Evolutionary conservation across 495 filamentous ascomycete species (phyloP).

Genomic region (Sporormia fimetaria): DNA sequence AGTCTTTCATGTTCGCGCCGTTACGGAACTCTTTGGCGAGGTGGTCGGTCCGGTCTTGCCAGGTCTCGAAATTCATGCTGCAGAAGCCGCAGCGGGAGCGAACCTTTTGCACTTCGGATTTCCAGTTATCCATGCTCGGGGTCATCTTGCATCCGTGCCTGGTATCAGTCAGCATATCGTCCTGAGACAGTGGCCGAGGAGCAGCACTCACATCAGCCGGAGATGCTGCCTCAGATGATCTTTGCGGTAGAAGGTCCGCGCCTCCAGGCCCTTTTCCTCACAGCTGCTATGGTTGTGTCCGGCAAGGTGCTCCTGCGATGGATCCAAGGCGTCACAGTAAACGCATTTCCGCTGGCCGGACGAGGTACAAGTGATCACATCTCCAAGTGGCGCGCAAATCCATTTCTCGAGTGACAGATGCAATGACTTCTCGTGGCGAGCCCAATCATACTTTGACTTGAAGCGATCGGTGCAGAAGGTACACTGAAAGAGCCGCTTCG

Average conservation of each 20-base stretch:
- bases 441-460: slow-evolving; percentile 76
- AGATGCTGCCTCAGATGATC: slow-evolving; percentile 77
- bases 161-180: not conserved
- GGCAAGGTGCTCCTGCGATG: slow-evolving; percentile 51
- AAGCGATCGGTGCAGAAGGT: slow-evolving; percentile 77
- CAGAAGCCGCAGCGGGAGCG: slow-evolving; percentile 36
- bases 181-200: not conserved
- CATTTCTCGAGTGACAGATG: slow-evolving; percentile 69
- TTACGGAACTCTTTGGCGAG: slow-evolving; percentile 34
- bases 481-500: slow-evolving; percentile 55
- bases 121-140: slow-evolving; percentile 60
- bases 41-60: slow-evolving; percentile 34
- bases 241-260: slow-evolving; percentile 72
- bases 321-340: slow-evolving; percentile 53
- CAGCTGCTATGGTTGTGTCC: slow-evolving; percentile 62
- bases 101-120: slow-evolving; percentile 32
- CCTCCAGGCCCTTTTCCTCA: slow-evolving; percentile 48
- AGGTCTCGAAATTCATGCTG: slow-evolving; percentile 29
- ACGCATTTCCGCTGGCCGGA: slow-evolving; percentile 47
- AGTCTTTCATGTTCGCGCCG: slow-evolving; percentile 33
- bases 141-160: slow-evolving; percentile 52
- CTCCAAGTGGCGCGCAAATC: slow-evolving; percentile 62
- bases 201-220: slow-evolving; percentile 43
- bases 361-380: slow-evolving; percentile 36
- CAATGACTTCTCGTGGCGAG: slow-evolving; percentile 69